Conservation (phyloP, 352 stramenopile species). For the Pythium volutum region DNA sequence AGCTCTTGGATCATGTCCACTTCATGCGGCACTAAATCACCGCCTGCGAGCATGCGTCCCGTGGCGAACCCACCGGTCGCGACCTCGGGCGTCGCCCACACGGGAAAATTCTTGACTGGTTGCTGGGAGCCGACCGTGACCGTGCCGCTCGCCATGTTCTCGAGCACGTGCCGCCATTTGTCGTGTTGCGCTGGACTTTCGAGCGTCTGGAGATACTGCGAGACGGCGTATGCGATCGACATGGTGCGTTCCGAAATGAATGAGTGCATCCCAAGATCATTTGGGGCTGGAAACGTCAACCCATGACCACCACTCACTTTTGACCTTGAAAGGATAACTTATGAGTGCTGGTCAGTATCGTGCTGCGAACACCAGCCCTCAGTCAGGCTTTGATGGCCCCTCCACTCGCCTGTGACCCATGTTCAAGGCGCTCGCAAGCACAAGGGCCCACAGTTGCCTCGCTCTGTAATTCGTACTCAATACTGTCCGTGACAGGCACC, state of each 20-base stretch:
- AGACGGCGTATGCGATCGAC: constrained; percentile 20
- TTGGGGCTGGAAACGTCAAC: neutral
- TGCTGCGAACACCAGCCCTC: no score
- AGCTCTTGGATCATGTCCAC: neutral
- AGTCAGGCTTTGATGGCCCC: no score
- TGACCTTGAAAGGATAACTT: no score
- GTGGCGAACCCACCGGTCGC: constrained; percentile 16
- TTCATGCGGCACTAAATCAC: constrained; percentile 10
- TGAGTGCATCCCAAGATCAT: neutral
- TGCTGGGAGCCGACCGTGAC: constrained; percentile 9
- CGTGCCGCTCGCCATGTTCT: constrained; percentile 10
- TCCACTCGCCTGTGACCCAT: no score
- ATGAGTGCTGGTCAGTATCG: no score
- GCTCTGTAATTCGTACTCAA: no score
- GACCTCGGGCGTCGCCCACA: constrained; percentile 24
- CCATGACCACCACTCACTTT: neutral
- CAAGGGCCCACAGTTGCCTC: no score
- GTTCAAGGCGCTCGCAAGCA: no score
- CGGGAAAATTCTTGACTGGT: neutral
- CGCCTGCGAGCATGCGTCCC: constrained; percentile 6
- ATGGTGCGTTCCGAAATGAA: neutral
- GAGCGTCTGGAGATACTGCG: constrained; percentile 10
- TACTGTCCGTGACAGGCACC: no score
- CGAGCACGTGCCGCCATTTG: constrained; percentile 8
- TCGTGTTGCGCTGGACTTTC: constrained; percentile 4